Evolutionary conservation across 2,329 filamentous ascomycete species (phyloP), one percentile per base, ranked within the genome.

Genomic region (Teratosphaeria epicoccoides): DNA sequence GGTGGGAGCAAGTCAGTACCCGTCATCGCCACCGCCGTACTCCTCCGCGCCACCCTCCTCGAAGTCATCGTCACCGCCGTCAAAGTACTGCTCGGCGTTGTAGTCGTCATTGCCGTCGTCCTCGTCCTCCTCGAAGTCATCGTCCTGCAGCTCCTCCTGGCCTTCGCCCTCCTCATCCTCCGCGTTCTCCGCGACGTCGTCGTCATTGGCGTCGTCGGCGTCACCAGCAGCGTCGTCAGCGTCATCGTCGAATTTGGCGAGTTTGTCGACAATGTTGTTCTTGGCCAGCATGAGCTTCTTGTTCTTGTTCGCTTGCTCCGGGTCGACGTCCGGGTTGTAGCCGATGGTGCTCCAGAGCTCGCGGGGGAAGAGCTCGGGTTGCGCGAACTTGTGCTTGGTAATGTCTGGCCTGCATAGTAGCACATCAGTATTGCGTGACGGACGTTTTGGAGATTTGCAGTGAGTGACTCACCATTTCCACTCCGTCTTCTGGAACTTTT

Each of bases 141-240:
- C 53, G 26, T 57, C 55, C 26, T 46, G 24, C 20, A 47, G 50
- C 24, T 33, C 47, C 12, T 52, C 53, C 7, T 14, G 14, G 2
- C 47, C 51, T 6, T 11, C 53, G 9, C 53, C 53, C 2, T 47
- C 14, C 76, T 71, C 51, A 86, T 76, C 22, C 80, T 77, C 57
- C 80, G 85, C 1, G 81, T 84, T 68, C 88, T 88, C 57, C 87
- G 70, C 3, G 70, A 71, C n/a, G 78, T 76, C 0, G 11, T 50
- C 51, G 14, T 55, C 51, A 28, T 49, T 47, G 4, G 40, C 48
- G 14, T 22, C 43, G 17, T 23, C 47, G 17, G 48, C 49, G 2
- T 25, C 49, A 6, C 7, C 51, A 2, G 17, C 53, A 6, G 22
- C 29, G 22, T 29, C 52, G 17, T 51, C 52, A 3, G 37, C 50